phyloP scores from a whole-genome alignment of 2,329 filamentous ascomycete species.

The Gaeumannomyces tritici region DNA sequence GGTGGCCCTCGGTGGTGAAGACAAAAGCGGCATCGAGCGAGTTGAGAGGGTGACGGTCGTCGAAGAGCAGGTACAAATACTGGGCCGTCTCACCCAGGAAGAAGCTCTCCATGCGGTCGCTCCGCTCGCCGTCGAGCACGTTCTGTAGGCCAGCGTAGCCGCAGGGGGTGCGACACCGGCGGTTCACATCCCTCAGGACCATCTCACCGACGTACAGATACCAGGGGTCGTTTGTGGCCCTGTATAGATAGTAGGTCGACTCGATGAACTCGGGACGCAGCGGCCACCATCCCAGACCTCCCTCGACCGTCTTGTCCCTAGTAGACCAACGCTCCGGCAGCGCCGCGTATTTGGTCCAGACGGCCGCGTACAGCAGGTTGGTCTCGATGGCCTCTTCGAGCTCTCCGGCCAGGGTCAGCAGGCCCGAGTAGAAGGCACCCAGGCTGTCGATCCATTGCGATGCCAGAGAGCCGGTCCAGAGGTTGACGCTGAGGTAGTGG shows the following conservation, averaged over 20 bases:
- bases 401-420: conserved; percentile 78
- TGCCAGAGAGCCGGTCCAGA: conserved; percentile 77
- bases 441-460: conserved; percentile 95
- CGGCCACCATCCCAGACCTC: conserved; percentile 87
- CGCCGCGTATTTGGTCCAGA: conserved; percentile 93
- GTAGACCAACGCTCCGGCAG: conserved; percentile 93
- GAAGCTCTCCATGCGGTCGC: conserved; percentile 97
- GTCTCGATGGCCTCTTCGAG: conserved; percentile 85
- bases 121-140: conserved; percentile 73
- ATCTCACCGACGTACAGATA: conserved; percentile 95
- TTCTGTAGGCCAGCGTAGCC: conserved; percentile 89
- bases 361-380: conserved; percentile 80
- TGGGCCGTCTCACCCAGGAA: conserved; percentile 95
- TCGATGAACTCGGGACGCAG: conserved; percentile 95
- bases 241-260: conserved; percentile 92
- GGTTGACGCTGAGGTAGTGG: conserved; percentile 85
- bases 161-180: conserved; percentile 81
- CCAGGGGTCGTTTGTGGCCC: conserved; percentile 89
- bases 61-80: conserved; percentile 88
- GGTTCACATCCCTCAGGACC: conserved; percentile 78
- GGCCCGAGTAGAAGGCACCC: conserved; percentile 87
- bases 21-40: conserved; percentile 79
- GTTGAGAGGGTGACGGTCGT: conserved; percentile 78
- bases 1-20: conserved; percentile 94
- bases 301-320: conserved; percentile 72